Percentiles rank a stretch among this genome's conserved stretches.
Evolutionary conservation across 2,329 filamentous ascomycete genomes (phyloP).

Genomic region (Cryphonectria japonica): DNA sequence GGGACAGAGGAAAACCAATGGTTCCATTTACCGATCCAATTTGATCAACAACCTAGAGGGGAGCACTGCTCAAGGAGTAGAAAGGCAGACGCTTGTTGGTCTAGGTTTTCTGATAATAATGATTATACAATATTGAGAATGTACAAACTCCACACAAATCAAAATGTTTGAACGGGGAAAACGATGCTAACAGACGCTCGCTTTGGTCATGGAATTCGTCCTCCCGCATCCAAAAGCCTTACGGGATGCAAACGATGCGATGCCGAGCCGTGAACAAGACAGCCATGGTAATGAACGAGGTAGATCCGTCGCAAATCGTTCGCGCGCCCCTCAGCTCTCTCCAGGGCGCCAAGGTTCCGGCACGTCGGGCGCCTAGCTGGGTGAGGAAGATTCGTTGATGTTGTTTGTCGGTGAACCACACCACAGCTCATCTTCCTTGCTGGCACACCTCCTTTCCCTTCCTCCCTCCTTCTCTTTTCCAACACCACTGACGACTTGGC

Average conservation of each 20-base stretch:
- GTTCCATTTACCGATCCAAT: neutral
- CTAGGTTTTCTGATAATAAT: constrained; percentile 33
- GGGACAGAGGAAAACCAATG: neutral
- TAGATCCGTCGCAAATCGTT: neutral
- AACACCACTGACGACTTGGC: neutral
- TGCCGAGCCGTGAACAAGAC: constrained; percentile 14
- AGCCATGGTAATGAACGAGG: constrained; percentile 15
- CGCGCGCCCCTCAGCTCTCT: neutral
- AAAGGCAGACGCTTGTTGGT: constrained; percentile 20
- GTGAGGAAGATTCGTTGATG: constrained; percentile 15
- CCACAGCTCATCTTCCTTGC: constrained; percentile 9
- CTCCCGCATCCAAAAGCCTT: constrained; percentile 23
- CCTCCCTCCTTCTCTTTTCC: neutral
- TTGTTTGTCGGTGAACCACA: constrained; percentile 7
- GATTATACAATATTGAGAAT: constrained; percentile 46
- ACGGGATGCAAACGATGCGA: constrained; percentile 19
- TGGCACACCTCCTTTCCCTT: neutral
- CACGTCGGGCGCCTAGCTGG: neutral
- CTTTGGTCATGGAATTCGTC: constrained; percentile 28
- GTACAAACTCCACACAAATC: constrained; percentile 38
- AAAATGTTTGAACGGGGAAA: constrained; percentile 23
- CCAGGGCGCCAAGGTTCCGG: neutral
- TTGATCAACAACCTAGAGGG: neutral
- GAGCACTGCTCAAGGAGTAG: constrained; percentile 14
- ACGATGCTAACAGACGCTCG: constrained; percentile 27